These are phyloP conservation scores for Rhizopus stolonifer DNA, from an alignment of 371 early-diverging fungal species.

Conservation along the genomic window DNA sequence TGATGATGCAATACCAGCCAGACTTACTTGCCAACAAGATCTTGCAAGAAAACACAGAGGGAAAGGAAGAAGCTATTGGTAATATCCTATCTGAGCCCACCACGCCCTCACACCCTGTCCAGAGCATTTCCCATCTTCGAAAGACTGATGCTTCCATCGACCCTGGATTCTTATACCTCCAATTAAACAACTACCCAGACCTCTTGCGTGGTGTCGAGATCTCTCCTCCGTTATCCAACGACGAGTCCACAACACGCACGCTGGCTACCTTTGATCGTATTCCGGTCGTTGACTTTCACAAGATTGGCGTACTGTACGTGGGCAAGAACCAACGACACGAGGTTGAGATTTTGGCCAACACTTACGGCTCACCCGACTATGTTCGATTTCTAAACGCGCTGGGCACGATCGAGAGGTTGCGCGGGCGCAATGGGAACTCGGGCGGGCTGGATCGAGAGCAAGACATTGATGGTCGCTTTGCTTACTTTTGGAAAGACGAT, in stretches of 20 bases:
- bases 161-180: conserved; percentile 64
- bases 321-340: conserved; percentile 83
- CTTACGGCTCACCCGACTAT: conserved; percentile 83
- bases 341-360: conserved; percentile 82
- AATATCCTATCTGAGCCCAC: conserved; percentile 7
- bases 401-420: conserved; percentile 72
- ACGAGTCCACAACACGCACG: conserved; percentile 75
- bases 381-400: conserved; percentile 77
- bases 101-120: neutral
- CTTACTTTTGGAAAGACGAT: conserved; percentile 83
- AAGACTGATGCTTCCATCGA: conserved; percentile 57
- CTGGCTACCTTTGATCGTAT: conserved; percentile 84
- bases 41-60: neutral
- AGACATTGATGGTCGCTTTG: conserved; percentile 83
- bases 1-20: conserved; percentile 64
- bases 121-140: conserved; percentile 18
- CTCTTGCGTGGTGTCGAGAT: conserved; percentile 54
- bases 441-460: conserved; percentile 90
- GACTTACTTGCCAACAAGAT: conserved; percentile 31
- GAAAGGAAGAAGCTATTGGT: neutral
- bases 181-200: conserved; percentile 74
- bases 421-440: conserved; percentile 55
- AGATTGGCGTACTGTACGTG: conserved; percentile 92
- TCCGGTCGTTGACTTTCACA: conserved; percentile 92
- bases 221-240: conserved; percentile 70